Evolutionary conservation across 2,329 filamentous ascomycete genomes (phyloP), one percentile per base, ranked within the genome.

Genomic region (Blastomyces percursus): DNA sequence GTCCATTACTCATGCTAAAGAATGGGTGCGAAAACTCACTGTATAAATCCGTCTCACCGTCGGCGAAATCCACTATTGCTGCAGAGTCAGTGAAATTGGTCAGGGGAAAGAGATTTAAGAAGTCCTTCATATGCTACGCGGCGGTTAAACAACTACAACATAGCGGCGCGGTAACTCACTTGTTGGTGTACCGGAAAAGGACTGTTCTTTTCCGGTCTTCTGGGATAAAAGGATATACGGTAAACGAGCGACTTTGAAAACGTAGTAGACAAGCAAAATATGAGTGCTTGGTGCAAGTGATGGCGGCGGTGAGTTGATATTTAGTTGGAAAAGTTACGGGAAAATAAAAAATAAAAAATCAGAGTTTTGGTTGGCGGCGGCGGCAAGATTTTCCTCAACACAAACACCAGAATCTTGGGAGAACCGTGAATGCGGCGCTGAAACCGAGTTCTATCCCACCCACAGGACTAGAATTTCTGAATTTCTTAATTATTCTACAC

Each of bases 41-140:
- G 68, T 87, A 87, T 74, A 87, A 84, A 75, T 87, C 84, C 63
- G 83, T 72, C 66, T 84, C 78, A 65, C 79, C 76, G 38, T 65
- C 68, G 56, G 65, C 57, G 21, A 55, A 60, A 63, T 71, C 68
- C 75, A 77, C 74, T 76, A 62, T 64, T 57, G 24, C 3, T 30
- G 8, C 35, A n/a, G 4, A 38, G 42, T 64, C 51, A 62, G 55
- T 48, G 30, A 52, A 24, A 42, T n/a, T n/a, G 54, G 35, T 3
- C 19, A 19, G n/a, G 54, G 21, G 7, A 27, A 12, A 42, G 42
- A 44, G 19, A 16, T 19, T 19, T 9, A 42, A 55, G 7, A 32
- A n/a, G 8, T 40, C 44, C 24, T n/a, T 32, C 44, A 27, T 30
- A 19, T 30, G 44, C 21, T n/a, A n/a, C 1, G 27, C 24, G 12